A percentile compares a stretch with the other conserved stretches of the same genome.
Evolutionary conservation across 192 early-diverging fungal genomes (phyloP).

Genomic region (Backusella tuberculispora): DNA sequence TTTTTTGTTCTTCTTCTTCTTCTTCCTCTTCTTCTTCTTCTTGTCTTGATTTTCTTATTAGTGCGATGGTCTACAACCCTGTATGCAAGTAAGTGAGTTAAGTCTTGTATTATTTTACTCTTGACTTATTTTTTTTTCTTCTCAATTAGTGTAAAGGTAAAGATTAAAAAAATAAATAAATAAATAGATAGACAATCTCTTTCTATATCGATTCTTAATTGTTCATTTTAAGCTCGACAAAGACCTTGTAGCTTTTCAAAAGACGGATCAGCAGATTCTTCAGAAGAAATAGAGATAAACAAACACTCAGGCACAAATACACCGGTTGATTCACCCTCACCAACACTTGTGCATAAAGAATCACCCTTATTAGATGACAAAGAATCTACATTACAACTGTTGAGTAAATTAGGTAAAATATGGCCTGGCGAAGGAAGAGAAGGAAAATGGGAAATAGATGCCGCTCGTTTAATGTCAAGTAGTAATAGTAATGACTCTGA

Average conservation of each 20-base stretch:
- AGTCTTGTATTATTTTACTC: not conserved
- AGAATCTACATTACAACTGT: not conserved
- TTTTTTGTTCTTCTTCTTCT: not conserved
- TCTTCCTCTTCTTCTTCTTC: not conserved
- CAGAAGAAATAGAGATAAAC: not conserved
- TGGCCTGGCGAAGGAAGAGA: conserved; percentile 22
- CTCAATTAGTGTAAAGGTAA: conserved; percentile 37
- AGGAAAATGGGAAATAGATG: conserved; percentile 16
- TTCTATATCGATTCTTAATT: not conserved
- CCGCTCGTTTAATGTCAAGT: not conserved
- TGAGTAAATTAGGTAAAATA: not conserved
- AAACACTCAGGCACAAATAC: not conserved
- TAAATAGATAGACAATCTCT: not conserved
- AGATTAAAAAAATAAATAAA: not conserved
- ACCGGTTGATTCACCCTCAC: conserved; percentile 1
- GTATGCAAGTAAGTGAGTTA: conserved; percentile 41
- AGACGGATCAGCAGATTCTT: conserved; percentile 23
- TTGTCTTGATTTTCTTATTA: conserved; percentile 17
- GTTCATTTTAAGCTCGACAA: conserved; percentile 33
- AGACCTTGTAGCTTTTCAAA: conserved; percentile 43
- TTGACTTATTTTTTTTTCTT: not conserved
- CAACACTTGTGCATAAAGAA: not conserved
- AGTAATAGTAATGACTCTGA: not conserved
- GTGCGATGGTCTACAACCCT: conserved; percentile 46
- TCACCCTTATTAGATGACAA: not conserved